phyloP scores from a whole-genome alignment of 208 protist species.

The Crithidia expoeki region DNA sequence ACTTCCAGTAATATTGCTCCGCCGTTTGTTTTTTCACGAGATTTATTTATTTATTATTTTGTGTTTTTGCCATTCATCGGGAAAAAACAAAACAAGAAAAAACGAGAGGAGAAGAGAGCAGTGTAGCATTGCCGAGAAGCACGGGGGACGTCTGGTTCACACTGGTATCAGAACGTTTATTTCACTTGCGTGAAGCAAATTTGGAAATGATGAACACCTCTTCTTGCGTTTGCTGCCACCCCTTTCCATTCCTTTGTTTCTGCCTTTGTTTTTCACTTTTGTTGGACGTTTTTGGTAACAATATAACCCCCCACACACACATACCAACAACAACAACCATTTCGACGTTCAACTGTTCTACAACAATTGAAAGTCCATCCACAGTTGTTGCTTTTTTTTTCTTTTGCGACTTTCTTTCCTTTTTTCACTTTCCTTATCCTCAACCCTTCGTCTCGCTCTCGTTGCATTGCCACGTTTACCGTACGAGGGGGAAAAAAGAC shows the following conservation, averaged over 20 bases:
- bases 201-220: background rate
- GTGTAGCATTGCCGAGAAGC: no score
- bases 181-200: no score
- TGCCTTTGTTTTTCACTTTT: background rate
- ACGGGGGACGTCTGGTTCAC: no score
- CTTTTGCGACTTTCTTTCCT: constrained; percentile 7
- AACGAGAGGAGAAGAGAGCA: no score
- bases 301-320: no score
- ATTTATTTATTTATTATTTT: background rate
- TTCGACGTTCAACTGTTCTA: background rate
- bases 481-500: constrained; percentile 1
- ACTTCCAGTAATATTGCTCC: background rate
- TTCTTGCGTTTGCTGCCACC: background rate
- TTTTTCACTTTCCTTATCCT: background rate
- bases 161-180: no score
- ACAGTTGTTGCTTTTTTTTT: background rate
- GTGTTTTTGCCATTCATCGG: background rate
- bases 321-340: background rate
- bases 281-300: background rate
- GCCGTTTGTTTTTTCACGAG: background rate
- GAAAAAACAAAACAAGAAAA: background rate
- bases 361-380: background rate
- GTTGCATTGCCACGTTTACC: background rate
- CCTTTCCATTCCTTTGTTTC: background rate
- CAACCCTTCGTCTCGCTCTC: constrained; percentile 1